Base-by-base conservation (phyloP, 495 filamentous ascomycete species). In the Xylaria longipes region DNA sequence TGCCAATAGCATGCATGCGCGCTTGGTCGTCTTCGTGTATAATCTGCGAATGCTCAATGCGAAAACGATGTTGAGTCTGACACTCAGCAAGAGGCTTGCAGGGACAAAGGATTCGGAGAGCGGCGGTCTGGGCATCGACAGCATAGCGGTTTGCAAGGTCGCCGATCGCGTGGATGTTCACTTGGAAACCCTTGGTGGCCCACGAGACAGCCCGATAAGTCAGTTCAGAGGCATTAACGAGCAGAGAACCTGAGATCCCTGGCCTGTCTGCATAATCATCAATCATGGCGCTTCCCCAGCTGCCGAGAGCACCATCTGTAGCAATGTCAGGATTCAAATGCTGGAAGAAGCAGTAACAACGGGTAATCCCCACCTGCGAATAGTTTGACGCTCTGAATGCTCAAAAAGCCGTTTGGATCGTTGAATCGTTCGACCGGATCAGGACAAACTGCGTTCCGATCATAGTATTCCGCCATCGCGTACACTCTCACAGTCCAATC, bases 31-130 rank as follows among this genome's bases (percentile, higher is more conserved):
- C 80, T n/a, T 87, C 87, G 69, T 88, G 84, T 61, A 91, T 88
- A 64, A 91, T 91, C 69, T 92, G 90, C 0, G 87, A 73, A 78
- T 92, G 90, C 73, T 91, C 90, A 74, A 92, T 88, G 71, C 90
- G 86, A 78, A 91, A 88, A 57, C 89, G 84, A 56, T 82, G 81
- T 12, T 48, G 69, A 22, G 72, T 61, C 56, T 89, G 87, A 74
- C 87, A 89, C 11, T 79, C 67, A 0, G 73, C 62, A 4, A 79
- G 79, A 39, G 77, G 69, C 20, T 81, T 41, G 33, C 74, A 72
- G 0, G 87, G 81, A 65, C 89, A 90, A 3, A 85, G 72, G 22
- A 80, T 76, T 8, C 74, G 71, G 0, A 89, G 80, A 22, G 84
- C 84, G 7, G 80, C 64, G 20, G 82, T 79, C 15, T 91, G 82